phyloP scores from a whole-genome alignment of 441 rosid genomes.

The Breynia disticha region DNA sequence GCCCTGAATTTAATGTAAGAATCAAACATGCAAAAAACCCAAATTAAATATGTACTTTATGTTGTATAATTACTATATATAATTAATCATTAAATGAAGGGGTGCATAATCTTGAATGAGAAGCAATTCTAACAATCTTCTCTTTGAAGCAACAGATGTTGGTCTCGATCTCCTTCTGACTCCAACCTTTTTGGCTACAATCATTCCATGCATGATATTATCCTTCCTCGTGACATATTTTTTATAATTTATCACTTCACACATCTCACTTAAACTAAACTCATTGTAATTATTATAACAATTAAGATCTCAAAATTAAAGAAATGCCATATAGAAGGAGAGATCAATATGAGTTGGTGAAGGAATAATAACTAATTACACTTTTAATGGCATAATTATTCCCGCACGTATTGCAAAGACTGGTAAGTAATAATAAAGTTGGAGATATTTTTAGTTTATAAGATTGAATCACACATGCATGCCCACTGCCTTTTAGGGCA shows the following conservation, averaged over 20 bases:
- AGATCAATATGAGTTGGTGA: no score
- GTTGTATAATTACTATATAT: no score
- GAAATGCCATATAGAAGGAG: no score
- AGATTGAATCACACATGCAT: conserved; percentile 9
- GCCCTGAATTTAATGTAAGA: conserved; percentile 21
- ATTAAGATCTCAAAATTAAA: no score
- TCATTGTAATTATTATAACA: no score
- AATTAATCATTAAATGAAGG: not conserved
- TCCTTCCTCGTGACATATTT: not conserved
- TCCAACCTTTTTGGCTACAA: no score
- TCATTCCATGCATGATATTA: not conserved
- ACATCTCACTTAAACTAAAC: no score
- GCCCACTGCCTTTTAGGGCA: conserved; percentile 1
- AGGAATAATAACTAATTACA: no score
- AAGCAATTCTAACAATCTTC: conserved; percentile 23
- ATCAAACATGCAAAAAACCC: not conserved
- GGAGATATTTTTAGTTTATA: not conserved
- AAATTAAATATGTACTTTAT: no score
- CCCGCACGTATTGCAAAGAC: not conserved
- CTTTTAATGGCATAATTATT: not conserved
- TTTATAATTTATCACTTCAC: no score
- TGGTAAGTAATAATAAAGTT: not conserved
- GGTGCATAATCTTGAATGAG: conserved; percentile 7
- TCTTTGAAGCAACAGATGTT: conserved; percentile 43
- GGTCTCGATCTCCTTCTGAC: conserved; percentile 14